These are phyloP conservation scores for Zalaria sp. DNA, from an alignment of 2,329 filamentous ascomycete genomes.

Conservation along the genomic window DNA sequence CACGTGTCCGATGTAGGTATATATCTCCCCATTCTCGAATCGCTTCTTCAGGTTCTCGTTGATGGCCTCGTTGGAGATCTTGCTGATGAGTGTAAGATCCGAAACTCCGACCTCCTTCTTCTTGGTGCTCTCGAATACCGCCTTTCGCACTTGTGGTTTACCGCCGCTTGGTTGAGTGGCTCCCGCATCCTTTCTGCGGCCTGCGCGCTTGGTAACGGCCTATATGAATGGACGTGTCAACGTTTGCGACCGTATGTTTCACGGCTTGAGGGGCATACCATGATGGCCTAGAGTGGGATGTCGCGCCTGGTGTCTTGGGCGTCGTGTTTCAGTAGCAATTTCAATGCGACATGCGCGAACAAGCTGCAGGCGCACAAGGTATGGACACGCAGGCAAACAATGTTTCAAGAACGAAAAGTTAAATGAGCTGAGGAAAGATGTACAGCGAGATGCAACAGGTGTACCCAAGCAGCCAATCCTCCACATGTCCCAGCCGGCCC, in stretches of 20 bases:
- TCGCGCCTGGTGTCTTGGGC: background rate
- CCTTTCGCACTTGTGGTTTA: constrained; percentile 74
- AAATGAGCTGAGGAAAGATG: too few relatives aligned
- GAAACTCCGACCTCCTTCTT: constrained; percentile 99
- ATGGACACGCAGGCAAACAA: too few relatives aligned
- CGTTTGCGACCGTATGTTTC: background rate
- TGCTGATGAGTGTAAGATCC: constrained; percentile 92
- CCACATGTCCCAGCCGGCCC: too few relatives aligned
- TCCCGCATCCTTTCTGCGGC: constrained; percentile 40
- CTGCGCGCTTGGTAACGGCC: constrained; percentile 44
- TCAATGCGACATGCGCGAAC: too few relatives aligned
- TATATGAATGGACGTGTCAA: constrained; percentile 12
- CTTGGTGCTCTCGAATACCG: constrained; percentile 87
- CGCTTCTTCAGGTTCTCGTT: constrained; percentile 98
- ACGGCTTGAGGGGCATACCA: background rate
- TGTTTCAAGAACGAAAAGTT: too few relatives aligned
- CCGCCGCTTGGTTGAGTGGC: constrained; percentile 27
- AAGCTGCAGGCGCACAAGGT: too few relatives aligned
- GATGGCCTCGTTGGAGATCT: constrained; percentile 97
- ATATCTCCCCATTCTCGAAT: constrained; percentile 95
- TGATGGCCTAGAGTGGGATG: background rate
- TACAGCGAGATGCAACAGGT: too few relatives aligned
- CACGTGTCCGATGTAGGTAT: constrained; percentile 99
- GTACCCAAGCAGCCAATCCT: too few relatives aligned
- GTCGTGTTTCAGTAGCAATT: too few relatives aligned